A percentile compares a stretch with the other conserved stretches of the same genome.
phyloP scores from a whole-genome alignment of 495 filamentous ascomycete genomes.

The Penicillium riverlandense region DNA sequence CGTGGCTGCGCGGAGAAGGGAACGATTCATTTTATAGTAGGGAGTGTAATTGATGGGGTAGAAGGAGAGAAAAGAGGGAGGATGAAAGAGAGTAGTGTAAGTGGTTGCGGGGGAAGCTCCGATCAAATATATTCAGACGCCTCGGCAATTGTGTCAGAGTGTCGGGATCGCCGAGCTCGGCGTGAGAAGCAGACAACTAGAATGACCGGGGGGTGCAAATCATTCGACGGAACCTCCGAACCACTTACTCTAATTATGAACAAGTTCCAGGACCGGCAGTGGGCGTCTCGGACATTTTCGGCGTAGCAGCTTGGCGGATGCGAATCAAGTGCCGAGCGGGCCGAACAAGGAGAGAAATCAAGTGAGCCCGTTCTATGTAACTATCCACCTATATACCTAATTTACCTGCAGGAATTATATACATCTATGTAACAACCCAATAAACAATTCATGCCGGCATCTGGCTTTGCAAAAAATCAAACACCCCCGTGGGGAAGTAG shows the following conservation, averaged over 20 bases:
- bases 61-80: background rate
- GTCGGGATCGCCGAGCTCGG: slow-evolving; percentile 4
- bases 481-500: slow-evolving; percentile 42
- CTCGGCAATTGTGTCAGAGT: slow-evolving; percentile 17
- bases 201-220: background rate
- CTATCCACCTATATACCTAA: no score
- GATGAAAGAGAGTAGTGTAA: background rate
- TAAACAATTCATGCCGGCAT: slow-evolving; percentile 30
- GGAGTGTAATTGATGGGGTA: background rate
- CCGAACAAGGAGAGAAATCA: background rate
- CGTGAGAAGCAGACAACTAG: background rate
- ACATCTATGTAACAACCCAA: background rate
- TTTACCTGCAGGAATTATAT: background rate
- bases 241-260: background rate
- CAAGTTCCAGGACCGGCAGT: no score
- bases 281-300: slow-evolving; percentile 14
- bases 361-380: no score
- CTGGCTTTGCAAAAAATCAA: slow-evolving; percentile 43
- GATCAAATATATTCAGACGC: slow-evolving; percentile 21
- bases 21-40: slow-evolving; percentile 25
- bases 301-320: background rate
- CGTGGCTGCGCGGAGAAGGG: slow-evolving; percentile 28
- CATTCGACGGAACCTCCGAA: slow-evolving; percentile 13
- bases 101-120: slow-evolving; percentile 19
- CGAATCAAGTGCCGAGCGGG: background rate